Evolutionary conservation across 108 stramenopile genomes (phyloP).

Genomic region (Epithemia pelagica): DNA sequence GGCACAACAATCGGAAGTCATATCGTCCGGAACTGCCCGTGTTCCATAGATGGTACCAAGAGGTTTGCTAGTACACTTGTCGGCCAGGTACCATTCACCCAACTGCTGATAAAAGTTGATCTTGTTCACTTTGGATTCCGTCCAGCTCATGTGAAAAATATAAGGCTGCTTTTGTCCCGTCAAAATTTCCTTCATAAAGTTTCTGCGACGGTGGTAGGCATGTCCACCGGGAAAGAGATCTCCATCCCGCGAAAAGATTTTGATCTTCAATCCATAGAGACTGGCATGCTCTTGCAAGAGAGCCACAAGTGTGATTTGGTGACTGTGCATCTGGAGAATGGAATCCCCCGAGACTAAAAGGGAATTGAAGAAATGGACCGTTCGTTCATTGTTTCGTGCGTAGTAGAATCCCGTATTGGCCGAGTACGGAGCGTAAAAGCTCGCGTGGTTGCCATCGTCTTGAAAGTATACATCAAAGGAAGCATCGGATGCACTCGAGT

Average conservation of each 20-base stretch:
- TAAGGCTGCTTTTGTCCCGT: slow-evolving; percentile 8
- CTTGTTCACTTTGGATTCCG: slow-evolving; percentile 72
- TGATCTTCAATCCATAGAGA: slow-evolving; percentile 58
- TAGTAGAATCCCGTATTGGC: slow-evolving; percentile 59
- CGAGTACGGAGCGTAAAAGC: slow-evolving; percentile 18
- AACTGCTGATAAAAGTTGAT: slow-evolving; percentile 54
- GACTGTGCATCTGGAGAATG: slow-evolving; percentile 43
- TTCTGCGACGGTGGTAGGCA: slow-evolving; percentile 18
- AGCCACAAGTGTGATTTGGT: slow-evolving; percentile 61
- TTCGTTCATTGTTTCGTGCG: slow-evolving; percentile 57
- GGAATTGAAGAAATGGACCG: slow-evolving; percentile 53
- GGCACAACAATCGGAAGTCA: slow-evolving; percentile 44
- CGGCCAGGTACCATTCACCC: slow-evolving; percentile 67
- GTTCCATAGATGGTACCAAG: slow-evolving; percentile 8
- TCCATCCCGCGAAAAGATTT: slow-evolving; percentile 34
- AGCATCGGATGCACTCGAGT: not conserved
- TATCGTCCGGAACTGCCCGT: not conserved
- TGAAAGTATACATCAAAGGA: slow-evolving; percentile 64
- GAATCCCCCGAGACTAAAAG: slow-evolving; percentile 57
- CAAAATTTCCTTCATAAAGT: slow-evolving; percentile 18
- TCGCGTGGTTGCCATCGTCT: slow-evolving; percentile 44
- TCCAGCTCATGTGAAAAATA: slow-evolving; percentile 54
- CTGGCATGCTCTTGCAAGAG: slow-evolving; percentile 62
- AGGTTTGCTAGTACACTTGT: slow-evolving; percentile 25
- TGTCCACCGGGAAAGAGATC: slow-evolving; percentile 28